Evolutionary conservation across 140 eudicot species (phyloP).

Genomic region (Bidens hawaiensis): DNA sequence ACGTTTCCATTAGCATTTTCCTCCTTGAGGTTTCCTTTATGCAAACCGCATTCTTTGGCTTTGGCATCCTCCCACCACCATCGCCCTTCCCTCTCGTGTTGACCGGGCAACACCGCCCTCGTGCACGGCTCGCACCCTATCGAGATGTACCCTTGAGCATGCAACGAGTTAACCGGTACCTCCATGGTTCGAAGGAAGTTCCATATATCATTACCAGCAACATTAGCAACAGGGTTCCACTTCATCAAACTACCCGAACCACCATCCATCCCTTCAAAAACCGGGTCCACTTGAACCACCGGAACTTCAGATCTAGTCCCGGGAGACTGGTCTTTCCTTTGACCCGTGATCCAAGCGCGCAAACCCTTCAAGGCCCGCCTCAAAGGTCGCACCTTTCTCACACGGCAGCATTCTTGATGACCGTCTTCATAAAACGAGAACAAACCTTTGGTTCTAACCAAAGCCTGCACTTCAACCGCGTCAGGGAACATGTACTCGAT

Average conservation of each 20-base stretch:
- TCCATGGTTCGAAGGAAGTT: conserved; percentile 71
- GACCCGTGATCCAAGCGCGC: conserved; percentile 98
- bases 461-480: conserved; percentile 74
- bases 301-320: conserved; percentile 88
- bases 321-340: conserved; percentile 91
- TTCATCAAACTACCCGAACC: conserved; percentile 88
- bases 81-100: conserved; percentile 92
- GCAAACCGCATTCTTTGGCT: conserved; percentile 94
- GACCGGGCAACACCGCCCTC: conserved; percentile 83
- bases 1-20: conserved; percentile 39
- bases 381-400: conserved; percentile 82
- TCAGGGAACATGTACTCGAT: conserved; percentile 97
- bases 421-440: conserved; percentile 91
- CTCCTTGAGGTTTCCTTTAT: conserved; percentile 79
- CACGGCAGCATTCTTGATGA: conserved; percentile 97
- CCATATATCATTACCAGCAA: conserved; percentile 67
- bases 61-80: conserved; percentile 99
- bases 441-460: conserved; percentile 81
- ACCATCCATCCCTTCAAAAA: conserved; percentile 86
- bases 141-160: conserved; percentile 75
- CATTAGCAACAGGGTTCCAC: conserved; percentile 92
- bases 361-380: conserved; percentile 82
- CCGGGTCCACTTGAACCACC: conserved; percentile 83
- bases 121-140: conserved; percentile 99
- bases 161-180: conserved; percentile 90